Base-by-base conservation (phyloP, 73 alveolate species). In the Paramecium bursaria region DNA sequence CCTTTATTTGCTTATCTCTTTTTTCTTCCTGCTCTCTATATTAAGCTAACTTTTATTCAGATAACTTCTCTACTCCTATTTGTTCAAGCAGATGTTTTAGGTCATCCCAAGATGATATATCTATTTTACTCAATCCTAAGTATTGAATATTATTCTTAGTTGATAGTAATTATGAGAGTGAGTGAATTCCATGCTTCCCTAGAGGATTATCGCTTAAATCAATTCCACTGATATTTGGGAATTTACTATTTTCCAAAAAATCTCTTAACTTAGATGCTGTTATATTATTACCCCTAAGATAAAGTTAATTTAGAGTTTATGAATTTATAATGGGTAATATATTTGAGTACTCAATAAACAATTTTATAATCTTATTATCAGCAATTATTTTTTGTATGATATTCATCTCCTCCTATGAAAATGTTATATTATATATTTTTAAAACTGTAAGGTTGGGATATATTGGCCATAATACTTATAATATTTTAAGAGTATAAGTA, bases 131-230 rank as follows among this genome's bases (percentile, higher is more conserved):
- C 21, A 67, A 19, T 39, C 82, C 82, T 7, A 67, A 15, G 21
- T 67, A 67, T 39, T 67, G 13, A 67, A 67, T 14, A 35, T 47
- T 33, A 13, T 67, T 67, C 46, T 67, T 67, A 39, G 22, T 67
- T 10, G 27, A 21, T 47, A 67, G 6, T 6, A 1, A 35, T 14
- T 3, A 35, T 39, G 21, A 39, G 19, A 39, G 19, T n/a, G 17
- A 29, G 9, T 6, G 7, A 39, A 67, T 39, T 39, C 82, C 49
- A 7, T 67, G 60, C 44, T 67, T 67, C 21, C 23, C 30, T 17
- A 67, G 27, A 35, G 82, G 60, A 67, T 67, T 67, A 42, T 67
- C 82, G 44, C 82, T 67, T 14, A 67, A 67, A 19, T 67, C 82
- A 15, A 67, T 33, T 0, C 22, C 53, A 39, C 22, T 15, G 19